phyloP scores from a whole-genome alignment of 2,329 filamentous ascomycete species.

The Penicillium sp. region DNA sequence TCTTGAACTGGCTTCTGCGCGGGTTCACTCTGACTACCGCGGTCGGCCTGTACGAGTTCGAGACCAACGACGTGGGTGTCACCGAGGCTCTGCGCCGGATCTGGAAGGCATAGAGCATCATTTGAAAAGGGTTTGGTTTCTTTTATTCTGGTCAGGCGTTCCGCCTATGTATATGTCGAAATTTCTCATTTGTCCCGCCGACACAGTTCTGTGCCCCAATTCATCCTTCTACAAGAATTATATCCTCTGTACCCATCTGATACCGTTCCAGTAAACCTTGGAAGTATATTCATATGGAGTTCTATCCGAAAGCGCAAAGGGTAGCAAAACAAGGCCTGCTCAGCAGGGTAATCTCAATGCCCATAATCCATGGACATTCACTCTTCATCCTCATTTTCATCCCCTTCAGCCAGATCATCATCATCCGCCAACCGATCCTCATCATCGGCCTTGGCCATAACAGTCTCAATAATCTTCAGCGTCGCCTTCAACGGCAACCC shows the following conservation, averaged over 20 bases:
- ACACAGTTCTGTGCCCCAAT: constrained; percentile 14
- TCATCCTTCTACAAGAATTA: constrained; percentile 13
- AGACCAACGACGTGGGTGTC: constrained; percentile 95
- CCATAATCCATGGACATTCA: background rate
- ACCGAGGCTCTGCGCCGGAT: constrained; percentile 83
- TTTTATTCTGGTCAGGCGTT: constrained; percentile 30
- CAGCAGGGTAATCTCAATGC: background rate
- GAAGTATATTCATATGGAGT: background rate
- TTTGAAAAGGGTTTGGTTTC: constrained; percentile 26
- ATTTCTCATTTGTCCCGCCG: constrained; percentile 22
- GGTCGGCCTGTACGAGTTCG: constrained; percentile 92
- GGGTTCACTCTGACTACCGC: constrained; percentile 72
- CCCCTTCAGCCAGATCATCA: constrained; percentile 40
- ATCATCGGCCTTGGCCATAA: constrained; percentile 69
- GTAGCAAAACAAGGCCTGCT: constrained; percentile 1
- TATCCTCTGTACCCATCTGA: constrained; percentile 10
- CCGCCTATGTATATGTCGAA: constrained; percentile 34
- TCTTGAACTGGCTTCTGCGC: constrained; percentile 74
- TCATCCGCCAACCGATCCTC: constrained; percentile 50
- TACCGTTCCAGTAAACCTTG: background rate
- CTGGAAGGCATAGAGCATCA: constrained; percentile 63
- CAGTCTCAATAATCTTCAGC: constrained; percentile 78
- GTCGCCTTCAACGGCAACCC: constrained; percentile 77
- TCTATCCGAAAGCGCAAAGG: constrained; percentile 8
- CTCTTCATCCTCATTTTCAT: constrained; percentile 20